phyloP scores from a whole-genome alignment of 192 early-diverging fungal genomes.

The Phlyctochytrium planicorne region DNA sequence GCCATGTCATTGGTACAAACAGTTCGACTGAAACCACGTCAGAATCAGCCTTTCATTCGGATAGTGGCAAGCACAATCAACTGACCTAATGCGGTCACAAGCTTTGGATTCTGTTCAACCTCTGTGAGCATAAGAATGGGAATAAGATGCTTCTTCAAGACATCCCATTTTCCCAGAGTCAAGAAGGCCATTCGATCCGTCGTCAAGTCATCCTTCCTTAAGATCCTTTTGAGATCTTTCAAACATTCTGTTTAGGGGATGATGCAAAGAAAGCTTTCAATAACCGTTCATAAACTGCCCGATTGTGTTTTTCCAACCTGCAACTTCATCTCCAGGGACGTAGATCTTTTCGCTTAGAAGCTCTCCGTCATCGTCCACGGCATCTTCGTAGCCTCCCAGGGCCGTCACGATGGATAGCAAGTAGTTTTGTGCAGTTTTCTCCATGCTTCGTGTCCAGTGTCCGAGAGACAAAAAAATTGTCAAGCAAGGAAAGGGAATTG shows the following conservation, averaged over 20 bases:
- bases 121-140: slow-evolving; percentile 53
- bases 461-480: too few species aligned
- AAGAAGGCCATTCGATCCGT: slow-evolving; percentile 60
- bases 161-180: slow-evolving; percentile 69
- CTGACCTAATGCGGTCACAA: slow-evolving; percentile 27
- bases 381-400: slow-evolving; percentile 72
- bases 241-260: slow-evolving; percentile 61
- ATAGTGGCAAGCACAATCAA: slow-evolving; percentile 12
- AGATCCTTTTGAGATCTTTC: slow-evolving; percentile 82
- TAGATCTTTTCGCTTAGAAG: slow-evolving; percentile 49
- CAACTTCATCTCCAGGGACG: slow-evolving; percentile 77
- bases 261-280: slow-evolving; percentile 6
- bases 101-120: slow-evolving; percentile 15
- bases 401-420: slow-evolving; percentile 81
- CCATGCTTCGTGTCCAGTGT: too few species aligned
- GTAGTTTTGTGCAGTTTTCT: slow-evolving; percentile 22
- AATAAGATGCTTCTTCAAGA: slow-evolving; percentile 75
- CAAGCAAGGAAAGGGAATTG: too few species aligned
- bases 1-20: slow-evolving; percentile 89
- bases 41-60: too few species aligned
- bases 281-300: background rate
- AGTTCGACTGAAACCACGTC: slow-evolving; percentile 80
- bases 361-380: slow-evolving; percentile 29
- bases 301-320: slow-evolving; percentile 59
- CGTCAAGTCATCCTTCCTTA: slow-evolving; percentile 72